These are phyloP conservation scores for Solanum pimpinellifolium DNA, from an alignment of 257 asterid genomes.

Conservation along the genomic window DNA sequence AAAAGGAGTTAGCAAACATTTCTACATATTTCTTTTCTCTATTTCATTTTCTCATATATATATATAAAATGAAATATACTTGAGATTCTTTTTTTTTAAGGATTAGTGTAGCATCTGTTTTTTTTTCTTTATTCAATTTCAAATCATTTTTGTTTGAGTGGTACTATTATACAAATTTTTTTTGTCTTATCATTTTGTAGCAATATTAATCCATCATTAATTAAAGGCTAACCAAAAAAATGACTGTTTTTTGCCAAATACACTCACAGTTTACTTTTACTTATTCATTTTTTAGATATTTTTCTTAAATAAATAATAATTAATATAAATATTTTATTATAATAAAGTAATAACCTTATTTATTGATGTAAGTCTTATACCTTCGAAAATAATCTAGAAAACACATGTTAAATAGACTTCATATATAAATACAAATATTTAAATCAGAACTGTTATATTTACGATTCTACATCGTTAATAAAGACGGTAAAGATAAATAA, in stretches of 20 bases:
- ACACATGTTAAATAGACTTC: not conserved
- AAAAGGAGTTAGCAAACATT: not conserved
- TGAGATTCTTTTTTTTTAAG: not conserved
- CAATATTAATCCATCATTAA: not conserved
- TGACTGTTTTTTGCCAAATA: not conserved
- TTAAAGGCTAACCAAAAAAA: not conserved
- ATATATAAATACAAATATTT: no score
- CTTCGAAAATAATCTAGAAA: not conserved
- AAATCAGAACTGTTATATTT: not conserved
- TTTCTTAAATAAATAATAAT: no score
- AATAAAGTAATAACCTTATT: no score
- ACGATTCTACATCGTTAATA: rapidly evolving
- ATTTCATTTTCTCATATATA: not conserved
- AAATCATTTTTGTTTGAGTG: not conserved
- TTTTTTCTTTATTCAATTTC: not conserved
- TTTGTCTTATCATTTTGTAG: not conserved
- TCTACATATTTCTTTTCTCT: not conserved
- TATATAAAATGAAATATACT: not conserved
- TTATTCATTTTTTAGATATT: no score
- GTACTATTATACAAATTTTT: not conserved
- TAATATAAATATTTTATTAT: no score
- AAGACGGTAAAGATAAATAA: not conserved
- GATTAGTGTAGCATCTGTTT: not conserved
- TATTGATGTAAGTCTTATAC: not conserved
- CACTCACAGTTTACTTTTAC: not conserved